A percentile compares a stretch with the other conserved stretches of the same genome.
Evolutionary conservation across 129 eudicot species (phyloP).

Genomic region (Flaveria bidentis): DNA sequence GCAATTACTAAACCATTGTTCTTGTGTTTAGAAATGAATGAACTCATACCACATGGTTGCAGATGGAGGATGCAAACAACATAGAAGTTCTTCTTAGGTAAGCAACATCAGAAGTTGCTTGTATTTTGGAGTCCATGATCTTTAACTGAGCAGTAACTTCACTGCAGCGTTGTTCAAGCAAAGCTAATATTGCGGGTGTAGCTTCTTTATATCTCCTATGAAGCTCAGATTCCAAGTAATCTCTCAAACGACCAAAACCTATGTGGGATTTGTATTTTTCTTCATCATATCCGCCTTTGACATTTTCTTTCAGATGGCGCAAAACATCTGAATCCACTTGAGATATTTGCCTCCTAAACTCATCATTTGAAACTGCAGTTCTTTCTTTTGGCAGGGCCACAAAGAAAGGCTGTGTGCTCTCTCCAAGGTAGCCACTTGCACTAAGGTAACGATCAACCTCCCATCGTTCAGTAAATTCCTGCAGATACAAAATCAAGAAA

Average conservation of each 20-base stretch:
- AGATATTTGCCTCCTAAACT: slow-evolving; percentile 80
- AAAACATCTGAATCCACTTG: slow-evolving; percentile 77
- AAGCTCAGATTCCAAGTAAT: slow-evolving; percentile 82
- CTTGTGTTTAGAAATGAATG: not conserved
- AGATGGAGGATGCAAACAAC: slow-evolving; percentile 73
- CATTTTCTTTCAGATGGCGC: slow-evolving; percentile 64
- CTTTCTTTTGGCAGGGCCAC: slow-evolving; percentile 95
- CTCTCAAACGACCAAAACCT: slow-evolving; percentile 82
- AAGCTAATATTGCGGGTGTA: slow-evolving; percentile 87
- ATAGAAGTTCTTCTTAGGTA: slow-evolving; percentile 85
- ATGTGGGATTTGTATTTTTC: slow-evolving; percentile 72
- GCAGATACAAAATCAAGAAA: slow-evolving; percentile 1
- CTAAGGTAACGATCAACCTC: slow-evolving; percentile 94
- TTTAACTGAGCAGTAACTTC: slow-evolving; percentile 73
- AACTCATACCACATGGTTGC: slow-evolving; percentile 68
- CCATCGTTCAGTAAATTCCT: slow-evolving; percentile 92
- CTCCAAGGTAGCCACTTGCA: slow-evolving; percentile 97
- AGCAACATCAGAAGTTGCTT: slow-evolving; percentile 83
- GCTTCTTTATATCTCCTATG: slow-evolving; percentile 93
- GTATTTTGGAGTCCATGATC: slow-evolving; percentile 65
- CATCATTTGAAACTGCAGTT: slow-evolving; percentile 75
- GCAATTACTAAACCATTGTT: not conserved
- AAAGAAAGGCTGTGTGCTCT: slow-evolving; percentile 71
- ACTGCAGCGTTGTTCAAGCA: slow-evolving; percentile 89
- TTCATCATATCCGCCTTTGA: slow-evolving; percentile 91